Evolutionary conservation across 176 grass and related monocot species (phyloP), one percentile per base, ranked within the genome.

Genomic region (Avena sativa): DNA sequence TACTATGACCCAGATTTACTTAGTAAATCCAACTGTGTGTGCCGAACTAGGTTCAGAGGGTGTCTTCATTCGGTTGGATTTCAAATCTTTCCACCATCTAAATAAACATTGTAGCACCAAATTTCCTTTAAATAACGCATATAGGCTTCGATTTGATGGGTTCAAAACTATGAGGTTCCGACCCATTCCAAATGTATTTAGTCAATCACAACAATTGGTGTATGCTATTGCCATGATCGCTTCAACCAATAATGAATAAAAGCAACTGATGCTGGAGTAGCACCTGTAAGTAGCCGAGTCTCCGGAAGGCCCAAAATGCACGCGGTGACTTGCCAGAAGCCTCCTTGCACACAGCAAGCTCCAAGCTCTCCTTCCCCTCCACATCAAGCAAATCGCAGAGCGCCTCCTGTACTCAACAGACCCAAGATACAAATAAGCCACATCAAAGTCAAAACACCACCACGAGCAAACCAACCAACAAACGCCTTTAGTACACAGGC

Each of bases 281-380:
- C 74, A 98, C 96, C 93, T 98, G 96, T 65, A 98, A 92, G 92
- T 95, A 98, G 52, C 96, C 93, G 62, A 98, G 88, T 90, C 93
- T 91, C 52, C 40, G 47, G 60, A 96, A 98, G 21, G 93, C 93
- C 96, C 96, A 98, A 84, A 92, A 98, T 12, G 96, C 87, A 7
- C 86, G 93, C 6, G 90, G 92, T 26, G 96, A 98, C 83, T 94
- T 98, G 80, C 72, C 87, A 47, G 76, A 73, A 67, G 93, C 88
- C 76, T 98, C 93, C 78, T 94, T 98, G 83, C 96, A 98, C 17
- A 88, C 81, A 76, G 92, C 91, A 81, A 95, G 72, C 90, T 95
- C 96, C 78, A 98, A 92, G 70, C 75, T 98, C 85, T 96, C 96
- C 81, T 96, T 98, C 21, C 90, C 93, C 58, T 98, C 96, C 44